Conservation (phyloP, 192 early-diverging fungal species). For the Coemansia umbellata region DNA sequence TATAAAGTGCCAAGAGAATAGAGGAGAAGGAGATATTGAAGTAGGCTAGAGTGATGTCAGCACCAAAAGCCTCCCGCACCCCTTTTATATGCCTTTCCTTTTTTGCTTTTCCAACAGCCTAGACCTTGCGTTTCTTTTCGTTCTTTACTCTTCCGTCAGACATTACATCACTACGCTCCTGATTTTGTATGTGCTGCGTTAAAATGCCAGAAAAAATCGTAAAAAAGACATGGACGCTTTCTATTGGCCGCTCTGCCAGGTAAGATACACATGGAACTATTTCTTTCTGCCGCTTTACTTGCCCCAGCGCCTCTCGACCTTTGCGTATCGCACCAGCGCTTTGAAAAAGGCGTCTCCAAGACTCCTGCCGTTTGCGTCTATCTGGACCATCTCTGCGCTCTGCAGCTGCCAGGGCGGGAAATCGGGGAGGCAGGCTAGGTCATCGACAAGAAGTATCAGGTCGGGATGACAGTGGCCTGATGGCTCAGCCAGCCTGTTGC, state of each 20-base stretch:
- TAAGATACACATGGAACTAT: not conserved
- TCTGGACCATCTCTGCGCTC: constrained; percentile 40
- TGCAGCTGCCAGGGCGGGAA: constrained; percentile 51
- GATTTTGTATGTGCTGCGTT: too few relatives aligned
- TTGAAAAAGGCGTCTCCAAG: constrained; percentile 23
- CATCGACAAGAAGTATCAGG: constrained; percentile 32
- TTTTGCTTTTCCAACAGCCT: too few relatives aligned
- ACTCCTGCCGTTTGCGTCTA: constrained; percentile 9
- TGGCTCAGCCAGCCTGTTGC: constrained; percentile 12
- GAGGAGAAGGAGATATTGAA: not conserved
- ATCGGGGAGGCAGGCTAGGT: constrained; percentile 35
- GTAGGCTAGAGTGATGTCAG: constrained; percentile 1
- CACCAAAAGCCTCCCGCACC: too few relatives aligned
- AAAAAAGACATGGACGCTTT: not conserved
- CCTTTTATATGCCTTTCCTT: too few relatives aligned
- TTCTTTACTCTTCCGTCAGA: too few relatives aligned
- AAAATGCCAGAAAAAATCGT: too few relatives aligned
- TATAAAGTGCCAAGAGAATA: constrained; percentile 3
- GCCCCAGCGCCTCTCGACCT: constrained; percentile 43
- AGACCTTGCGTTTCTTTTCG: too few relatives aligned
- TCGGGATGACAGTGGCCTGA: constrained; percentile 30
- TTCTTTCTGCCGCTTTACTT: constrained; percentile 13
- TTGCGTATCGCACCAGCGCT: constrained; percentile 34
- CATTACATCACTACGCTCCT: too few relatives aligned
- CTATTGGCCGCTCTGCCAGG: not conserved